Percentiles rank a stretch among this genome's conserved stretches.
Evolutionary conservation across 2,329 filamentous ascomycete genomes (phyloP).

Genomic region (Phaeosphaeriaceae sp.): DNA sequence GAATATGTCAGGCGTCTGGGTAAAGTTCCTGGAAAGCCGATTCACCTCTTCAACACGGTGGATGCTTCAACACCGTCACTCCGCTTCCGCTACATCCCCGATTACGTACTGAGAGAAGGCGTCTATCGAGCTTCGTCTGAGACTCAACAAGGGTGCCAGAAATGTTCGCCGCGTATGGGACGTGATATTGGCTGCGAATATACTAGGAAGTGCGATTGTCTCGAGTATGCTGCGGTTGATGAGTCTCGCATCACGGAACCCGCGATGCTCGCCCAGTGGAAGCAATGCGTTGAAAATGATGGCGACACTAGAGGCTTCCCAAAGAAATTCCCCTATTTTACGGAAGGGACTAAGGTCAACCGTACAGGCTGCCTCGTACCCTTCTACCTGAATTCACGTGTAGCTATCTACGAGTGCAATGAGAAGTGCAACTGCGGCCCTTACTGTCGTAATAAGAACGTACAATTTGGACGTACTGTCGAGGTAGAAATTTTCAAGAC

Average conservation of each 20-base stretch:
- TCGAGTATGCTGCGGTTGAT: constrained; percentile 65
- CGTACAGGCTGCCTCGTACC: constrained; percentile 41
- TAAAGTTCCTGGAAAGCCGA: constrained; percentile 41
- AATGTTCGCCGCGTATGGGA: constrained; percentile 65
- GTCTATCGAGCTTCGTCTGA: constrained; percentile 66
- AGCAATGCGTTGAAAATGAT: constrained; percentile 19
- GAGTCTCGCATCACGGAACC: constrained; percentile 42
- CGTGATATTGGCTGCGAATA: constrained; percentile 66
- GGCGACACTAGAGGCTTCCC: constrained; percentile 48
- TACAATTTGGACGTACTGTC: constrained; percentile 74
- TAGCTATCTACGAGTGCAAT: constrained; percentile 81
- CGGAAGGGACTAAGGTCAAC: constrained; percentile 36
- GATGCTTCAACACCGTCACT: constrained; percentile 63
- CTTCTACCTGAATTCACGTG: constrained; percentile 52
- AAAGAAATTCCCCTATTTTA: constrained; percentile 68
- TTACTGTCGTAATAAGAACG: constrained; percentile 75
- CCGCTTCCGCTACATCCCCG: constrained; percentile 72
- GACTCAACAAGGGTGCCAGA: constrained; percentile 70
- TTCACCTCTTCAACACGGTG: constrained; percentile 69
- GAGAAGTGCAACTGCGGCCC: constrained; percentile 68
- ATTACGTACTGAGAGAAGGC: constrained; percentile 63
- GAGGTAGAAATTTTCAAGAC: constrained; percentile 81
- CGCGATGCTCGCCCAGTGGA: constrained; percentile 30
- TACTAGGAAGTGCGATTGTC: constrained; percentile 67
- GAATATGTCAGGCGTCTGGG: constrained; percentile 45